Percentiles rank a stretch among this genome's conserved stretches.
Conservation (phyloP, 371 early-diverging fungal genomes). For the Fennellomyces sp. region DNA sequence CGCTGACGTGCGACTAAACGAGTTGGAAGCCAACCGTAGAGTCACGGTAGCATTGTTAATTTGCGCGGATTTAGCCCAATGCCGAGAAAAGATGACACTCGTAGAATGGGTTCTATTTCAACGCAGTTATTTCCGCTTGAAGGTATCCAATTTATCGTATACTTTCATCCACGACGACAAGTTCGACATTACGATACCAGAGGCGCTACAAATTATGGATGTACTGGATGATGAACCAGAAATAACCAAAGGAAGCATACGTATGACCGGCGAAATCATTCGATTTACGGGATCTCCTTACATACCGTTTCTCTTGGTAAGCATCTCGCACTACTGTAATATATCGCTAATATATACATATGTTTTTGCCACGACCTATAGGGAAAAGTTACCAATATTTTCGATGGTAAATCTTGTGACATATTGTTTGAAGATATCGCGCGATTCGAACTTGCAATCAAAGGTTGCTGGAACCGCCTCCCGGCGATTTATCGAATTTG, state of each 20-base stretch:
- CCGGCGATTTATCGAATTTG: neutral
- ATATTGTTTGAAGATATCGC: neutral
- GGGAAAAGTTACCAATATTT: neutral
- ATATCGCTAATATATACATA: neutral
- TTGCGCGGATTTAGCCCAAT: neutral
- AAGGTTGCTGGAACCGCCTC: neutral
- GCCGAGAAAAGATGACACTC: neutral
- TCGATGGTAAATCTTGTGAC: neutral
- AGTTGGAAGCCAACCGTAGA: neutral
- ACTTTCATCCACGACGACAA: neutral
- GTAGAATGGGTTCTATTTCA: neutral
- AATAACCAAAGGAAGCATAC: neutral
- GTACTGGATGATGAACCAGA: neutral
- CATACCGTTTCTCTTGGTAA: neutral
- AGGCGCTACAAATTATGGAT: neutral
- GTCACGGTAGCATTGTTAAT: neutral
- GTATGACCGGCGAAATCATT: neutral
- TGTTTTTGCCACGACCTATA: no score
- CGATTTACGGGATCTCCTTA: neutral
- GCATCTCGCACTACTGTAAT: no score
- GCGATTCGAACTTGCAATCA: neutral
- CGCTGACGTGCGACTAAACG: neutral
- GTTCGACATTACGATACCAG: neutral
- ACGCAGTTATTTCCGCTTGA: neutral
- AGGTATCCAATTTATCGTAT: neutral